Conservation (phyloP, 2,329 filamentous ascomycete genomes). For the Xylariales sp. region DNA sequence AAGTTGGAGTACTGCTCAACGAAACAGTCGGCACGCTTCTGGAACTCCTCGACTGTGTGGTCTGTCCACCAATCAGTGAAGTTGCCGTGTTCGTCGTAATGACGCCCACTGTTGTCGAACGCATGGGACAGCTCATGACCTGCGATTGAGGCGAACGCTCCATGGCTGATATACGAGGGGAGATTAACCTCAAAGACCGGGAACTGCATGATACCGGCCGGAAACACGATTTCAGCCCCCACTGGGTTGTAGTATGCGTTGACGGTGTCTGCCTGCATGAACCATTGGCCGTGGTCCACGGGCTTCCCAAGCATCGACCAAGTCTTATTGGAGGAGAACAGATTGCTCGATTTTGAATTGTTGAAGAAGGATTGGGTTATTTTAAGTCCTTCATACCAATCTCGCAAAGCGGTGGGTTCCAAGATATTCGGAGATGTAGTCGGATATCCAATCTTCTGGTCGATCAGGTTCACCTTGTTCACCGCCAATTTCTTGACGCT, state of each 20-base stretch:
- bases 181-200: constrained; percentile 53
- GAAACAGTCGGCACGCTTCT: constrained; percentile 56
- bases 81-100: constrained; percentile 59
- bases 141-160: constrained; percentile 57
- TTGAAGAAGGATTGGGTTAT: constrained; percentile 51
- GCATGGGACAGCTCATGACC: constrained; percentile 63
- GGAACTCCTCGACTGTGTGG: constrained; percentile 51
- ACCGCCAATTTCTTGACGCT: constrained; percentile 52
- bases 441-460: constrained; percentile 62
- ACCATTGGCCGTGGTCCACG: constrained; percentile 55
- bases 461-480: constrained; percentile 59
- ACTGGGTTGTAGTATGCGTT: constrained; percentile 56
- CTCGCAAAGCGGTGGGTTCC: constrained; percentile 45
- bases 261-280: constrained; percentile 54
- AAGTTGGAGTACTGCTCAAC: constrained; percentile 57
- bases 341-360: constrained; percentile 45
- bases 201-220: constrained; percentile 61
- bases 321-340: constrained; percentile 39
- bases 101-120: constrained; percentile 60
- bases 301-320: constrained; percentile 57
- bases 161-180: constrained; percentile 52
- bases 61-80: constrained; percentile 63
- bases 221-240: constrained; percentile 62
- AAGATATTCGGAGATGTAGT: constrained; percentile 57
- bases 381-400: constrained; percentile 48